phyloP scores from a whole-genome alignment of 2,329 filamentous ascomycete species.

The Colletotrichum cordylinicola region DNA sequence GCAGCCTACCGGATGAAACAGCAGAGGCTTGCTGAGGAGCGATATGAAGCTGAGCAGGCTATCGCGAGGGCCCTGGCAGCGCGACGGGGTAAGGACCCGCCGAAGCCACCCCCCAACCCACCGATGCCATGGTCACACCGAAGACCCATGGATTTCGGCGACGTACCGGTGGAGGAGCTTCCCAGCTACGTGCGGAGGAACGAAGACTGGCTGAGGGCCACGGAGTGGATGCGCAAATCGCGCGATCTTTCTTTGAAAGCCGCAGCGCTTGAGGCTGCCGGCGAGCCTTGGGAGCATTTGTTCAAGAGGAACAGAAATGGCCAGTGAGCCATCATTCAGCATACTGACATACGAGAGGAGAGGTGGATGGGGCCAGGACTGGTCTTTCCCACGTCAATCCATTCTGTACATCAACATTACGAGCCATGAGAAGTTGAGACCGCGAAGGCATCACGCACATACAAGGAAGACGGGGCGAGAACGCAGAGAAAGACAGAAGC shows the following conservation, averaged over 20 bases:
- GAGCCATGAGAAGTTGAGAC: not conserved
- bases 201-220: constrained; percentile 49
- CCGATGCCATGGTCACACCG: constrained; percentile 34
- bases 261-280: not conserved
- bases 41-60: not conserved
- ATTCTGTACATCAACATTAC: not conserved
- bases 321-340: not conserved
- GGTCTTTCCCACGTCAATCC: not conserved
- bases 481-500: not conserved
- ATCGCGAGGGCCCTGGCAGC: not conserved
- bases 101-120: constrained; percentile 15
- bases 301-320: not conserved
- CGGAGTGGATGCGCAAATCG: constrained; percentile 40
- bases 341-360: not conserved
- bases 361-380: not conserved
- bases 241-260: constrained; percentile 24
- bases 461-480: not conserved
- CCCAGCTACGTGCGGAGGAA: constrained; percentile 51
- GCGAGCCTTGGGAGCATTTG: constrained; percentile 2
- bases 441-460: not conserved
- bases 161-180: constrained; percentile 43
- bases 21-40: constrained; percentile 28
- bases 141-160: constrained; percentile 39
- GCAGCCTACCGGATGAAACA: constrained; percentile 43
- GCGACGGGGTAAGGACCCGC: not conserved